Percentiles rank a stretch among this genome's conserved stretches.
Conservation (phyloP, 208 protist genomes). For the Crithidia sp. region DNA sequence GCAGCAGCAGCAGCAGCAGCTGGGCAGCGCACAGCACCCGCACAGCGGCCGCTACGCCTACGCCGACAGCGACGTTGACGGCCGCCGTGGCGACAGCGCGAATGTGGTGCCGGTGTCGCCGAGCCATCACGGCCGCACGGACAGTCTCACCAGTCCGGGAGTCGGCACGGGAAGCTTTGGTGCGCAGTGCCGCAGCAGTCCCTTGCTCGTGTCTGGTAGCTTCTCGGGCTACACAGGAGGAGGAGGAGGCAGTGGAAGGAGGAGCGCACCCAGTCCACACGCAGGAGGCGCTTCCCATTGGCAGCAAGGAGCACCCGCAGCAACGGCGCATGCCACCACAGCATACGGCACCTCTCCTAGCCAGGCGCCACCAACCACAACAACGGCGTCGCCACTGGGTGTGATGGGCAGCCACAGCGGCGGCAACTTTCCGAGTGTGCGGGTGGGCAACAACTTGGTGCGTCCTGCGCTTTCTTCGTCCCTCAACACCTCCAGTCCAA, state of each 20-base stretch:
- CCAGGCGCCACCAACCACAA: slow-evolving; percentile 4
- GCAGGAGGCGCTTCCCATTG: too few relatives aligned
- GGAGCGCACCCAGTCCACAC: too few relatives aligned
- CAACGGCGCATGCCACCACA: background rate
- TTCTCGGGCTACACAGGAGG: background rate
- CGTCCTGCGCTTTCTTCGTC: background rate
- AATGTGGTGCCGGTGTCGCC: background rate
- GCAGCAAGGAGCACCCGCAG: too few relatives aligned
- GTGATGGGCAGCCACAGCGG: background rate
- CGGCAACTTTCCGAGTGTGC: slow-evolving; percentile 9
- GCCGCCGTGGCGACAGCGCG: background rate
- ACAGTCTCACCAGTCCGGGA: background rate
- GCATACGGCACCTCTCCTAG: background rate
- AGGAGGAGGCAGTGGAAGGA: too few relatives aligned
- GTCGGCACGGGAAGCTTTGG: background rate
- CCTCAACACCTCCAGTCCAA: background rate
- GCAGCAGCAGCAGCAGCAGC: background rate
- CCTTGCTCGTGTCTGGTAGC: background rate
- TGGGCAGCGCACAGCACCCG: background rate
- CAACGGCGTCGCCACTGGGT: background rate
- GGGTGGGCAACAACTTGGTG: background rate
- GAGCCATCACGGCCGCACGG: background rate
- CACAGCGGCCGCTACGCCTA: background rate
- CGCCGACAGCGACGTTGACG: background rate
- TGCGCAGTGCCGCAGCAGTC: background rate